Conservation (phyloP, 768 basidiomycete genomes). For the Leccinum aurantiacum region DNA sequence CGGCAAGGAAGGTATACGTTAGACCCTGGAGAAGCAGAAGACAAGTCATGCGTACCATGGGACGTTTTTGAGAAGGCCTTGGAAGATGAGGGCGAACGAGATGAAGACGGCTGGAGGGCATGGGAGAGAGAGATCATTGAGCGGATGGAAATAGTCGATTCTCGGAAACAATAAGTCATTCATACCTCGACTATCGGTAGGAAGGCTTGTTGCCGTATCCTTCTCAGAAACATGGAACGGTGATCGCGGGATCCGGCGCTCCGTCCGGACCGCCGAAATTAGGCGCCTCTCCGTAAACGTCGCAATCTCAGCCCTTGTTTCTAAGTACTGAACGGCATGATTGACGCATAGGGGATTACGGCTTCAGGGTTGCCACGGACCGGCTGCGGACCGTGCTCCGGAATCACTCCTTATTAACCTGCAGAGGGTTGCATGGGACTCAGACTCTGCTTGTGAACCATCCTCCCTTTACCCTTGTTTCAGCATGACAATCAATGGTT, state of each 20-base stretch:
- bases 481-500: conserved; percentile 41
- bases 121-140: conserved; percentile 87
- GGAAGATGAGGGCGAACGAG: conserved; percentile 49
- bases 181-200: not conserved
- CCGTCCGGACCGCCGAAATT: conserved; percentile 1
- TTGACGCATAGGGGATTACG: not conserved
- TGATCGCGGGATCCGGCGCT: not conserved
- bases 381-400: conserved; percentile 14
- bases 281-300: no score
- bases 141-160: conserved; percentile 57
- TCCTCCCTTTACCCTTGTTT: not conserved
- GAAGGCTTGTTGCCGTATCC: not conserved
- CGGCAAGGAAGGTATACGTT: conserved; percentile 82
- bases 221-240: not conserved
- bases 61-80: conserved; percentile 66
- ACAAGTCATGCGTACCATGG: conserved; percentile 70
- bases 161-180: conserved; percentile 13
- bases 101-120: conserved; percentile 63
- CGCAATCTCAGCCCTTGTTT: not conserved
- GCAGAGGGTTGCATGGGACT: not conserved
- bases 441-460: not conserved
- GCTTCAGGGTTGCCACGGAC: conserved; percentile 2
- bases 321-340: not conserved
- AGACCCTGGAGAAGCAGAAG: conserved; percentile 48
- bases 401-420: conserved; percentile 9